Evolutionary conservation across 1,284 basidiomycete species (phyloP).

Genomic region (Anthracocystis panici-leucophaei): DNA sequence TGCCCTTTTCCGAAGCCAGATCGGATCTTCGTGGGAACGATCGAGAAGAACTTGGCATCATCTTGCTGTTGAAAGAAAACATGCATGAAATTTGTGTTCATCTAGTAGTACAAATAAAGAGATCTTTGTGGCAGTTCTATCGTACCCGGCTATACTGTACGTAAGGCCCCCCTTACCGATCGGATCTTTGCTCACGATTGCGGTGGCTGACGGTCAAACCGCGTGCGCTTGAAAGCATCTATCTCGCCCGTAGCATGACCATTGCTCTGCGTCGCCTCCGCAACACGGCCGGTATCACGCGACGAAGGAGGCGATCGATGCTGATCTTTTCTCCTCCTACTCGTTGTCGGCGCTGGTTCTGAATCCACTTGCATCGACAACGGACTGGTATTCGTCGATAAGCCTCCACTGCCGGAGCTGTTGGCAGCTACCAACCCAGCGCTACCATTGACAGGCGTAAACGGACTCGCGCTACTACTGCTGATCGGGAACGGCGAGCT

Average conservation of each 20-base stretch:
- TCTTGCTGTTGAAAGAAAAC: no score
- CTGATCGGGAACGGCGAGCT: conserved; percentile 35
- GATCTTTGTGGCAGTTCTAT: no score
- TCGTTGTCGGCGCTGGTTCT: not conserved
- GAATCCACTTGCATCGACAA: conserved; percentile 34
- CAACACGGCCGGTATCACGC: not conserved
- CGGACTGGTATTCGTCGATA: conserved; percentile 5
- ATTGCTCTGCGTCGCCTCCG: not conserved
- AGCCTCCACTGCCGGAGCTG: not conserved
- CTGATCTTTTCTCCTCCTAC: conserved; percentile 26
- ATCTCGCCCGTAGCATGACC: not conserved
- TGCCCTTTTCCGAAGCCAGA: no score
- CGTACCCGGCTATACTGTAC: no score
- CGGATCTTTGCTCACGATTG: no score
- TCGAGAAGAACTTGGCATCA: no score
- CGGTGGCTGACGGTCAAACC: no score
- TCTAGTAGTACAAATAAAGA: no score
- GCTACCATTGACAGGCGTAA: conserved; percentile 12
- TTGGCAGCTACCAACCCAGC: not conserved
- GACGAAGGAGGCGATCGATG: conserved; percentile 33
- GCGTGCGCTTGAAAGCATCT: no score
- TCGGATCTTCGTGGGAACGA: no score
- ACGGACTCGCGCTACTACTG: conserved; percentile 25
- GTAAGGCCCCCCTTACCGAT: no score
- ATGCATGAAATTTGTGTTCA: no score